Conservation (phyloP, 768 basidiomycete species). For the Stropharia rugosoannulata region DNA sequence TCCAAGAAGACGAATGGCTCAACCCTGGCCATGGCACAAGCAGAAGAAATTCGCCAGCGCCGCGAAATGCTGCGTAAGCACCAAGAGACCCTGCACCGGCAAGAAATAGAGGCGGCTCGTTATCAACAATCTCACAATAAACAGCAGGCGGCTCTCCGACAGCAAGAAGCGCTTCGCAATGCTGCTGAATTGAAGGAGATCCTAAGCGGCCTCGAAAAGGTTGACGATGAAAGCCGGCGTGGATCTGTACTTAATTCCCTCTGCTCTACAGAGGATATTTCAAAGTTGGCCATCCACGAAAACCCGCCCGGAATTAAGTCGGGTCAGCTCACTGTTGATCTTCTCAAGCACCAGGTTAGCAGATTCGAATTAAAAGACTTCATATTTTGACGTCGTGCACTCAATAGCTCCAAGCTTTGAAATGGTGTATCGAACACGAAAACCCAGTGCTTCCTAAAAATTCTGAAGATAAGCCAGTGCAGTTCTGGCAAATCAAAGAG, state of each 20-base stretch:
- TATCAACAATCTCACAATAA: constrained; percentile 28
- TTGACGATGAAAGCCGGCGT: constrained; percentile 75
- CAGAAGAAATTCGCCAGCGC: not conserved
- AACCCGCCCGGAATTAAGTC: constrained; percentile 68
- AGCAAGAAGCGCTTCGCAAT: constrained; percentile 53
- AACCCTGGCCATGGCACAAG: not conserved
- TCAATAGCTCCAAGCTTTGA: constrained; percentile 71
- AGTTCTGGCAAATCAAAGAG: constrained; percentile 83
- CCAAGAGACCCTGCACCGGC: not conserved
- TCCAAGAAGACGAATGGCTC: not conserved
- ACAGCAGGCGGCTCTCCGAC: constrained; percentile 40
- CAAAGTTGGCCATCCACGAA: constrained; percentile 68
- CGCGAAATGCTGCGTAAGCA: not conserved
- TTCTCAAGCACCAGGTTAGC: constrained; percentile 80
- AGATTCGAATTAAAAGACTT: not conserved
- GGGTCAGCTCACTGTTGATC: constrained; percentile 67
- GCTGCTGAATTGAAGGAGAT: constrained; percentile 69
- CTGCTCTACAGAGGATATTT: constrained; percentile 66
- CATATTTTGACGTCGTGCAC: not conserved
- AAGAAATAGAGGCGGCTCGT: not conserved
- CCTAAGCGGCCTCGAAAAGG: constrained; percentile 67
- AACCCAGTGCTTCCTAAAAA: constrained; percentile 71
- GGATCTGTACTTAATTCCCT: constrained; percentile 69
- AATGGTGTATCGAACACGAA: constrained; percentile 84
- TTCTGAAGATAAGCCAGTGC: constrained; percentile 71